Conservation (phyloP, 2,329 filamentous ascomycete genomes). For the Fusarium oxysporum region DNA sequence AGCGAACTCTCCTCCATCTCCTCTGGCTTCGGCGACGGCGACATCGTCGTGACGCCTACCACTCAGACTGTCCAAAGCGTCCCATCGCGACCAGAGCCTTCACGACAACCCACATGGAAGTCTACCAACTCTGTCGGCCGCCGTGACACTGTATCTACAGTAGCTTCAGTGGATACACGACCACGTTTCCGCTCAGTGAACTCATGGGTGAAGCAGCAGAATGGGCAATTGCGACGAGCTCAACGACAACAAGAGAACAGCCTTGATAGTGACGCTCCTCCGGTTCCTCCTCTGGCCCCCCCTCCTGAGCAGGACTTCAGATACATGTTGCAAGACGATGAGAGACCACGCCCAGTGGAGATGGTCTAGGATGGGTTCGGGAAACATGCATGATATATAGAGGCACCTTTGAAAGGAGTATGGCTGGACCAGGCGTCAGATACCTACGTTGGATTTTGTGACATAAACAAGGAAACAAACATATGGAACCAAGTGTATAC, state of each 20-base stretch:
- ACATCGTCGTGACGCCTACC: constrained; percentile 61
- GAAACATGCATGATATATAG: constrained; percentile 6
- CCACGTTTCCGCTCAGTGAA: constrained; percentile 68
- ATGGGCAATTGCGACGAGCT: constrained; percentile 62
- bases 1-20: constrained; percentile 71
- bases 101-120: constrained; percentile 30
- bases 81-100: constrained; percentile 28
- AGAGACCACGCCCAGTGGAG: constrained; percentile 59
- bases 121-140: constrained; percentile 36
- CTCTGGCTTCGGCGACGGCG: constrained; percentile 72
- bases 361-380: constrained; percentile 16
- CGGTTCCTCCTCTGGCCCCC: constrained; percentile 54
- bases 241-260: constrained; percentile 50
- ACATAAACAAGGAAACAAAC: constrained; percentile 23
- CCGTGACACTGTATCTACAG: constrained; percentile 65
- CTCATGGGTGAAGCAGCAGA: constrained; percentile 75
- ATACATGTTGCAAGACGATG: constrained; percentile 64
- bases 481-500: constrained; percentile 28
- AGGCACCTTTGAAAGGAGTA: constrained; percentile 24
- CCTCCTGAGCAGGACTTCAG: constrained; percentile 60
- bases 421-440: constrained; percentile 3
- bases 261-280: constrained; percentile 50
- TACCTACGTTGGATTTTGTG: constrained; percentile 15
- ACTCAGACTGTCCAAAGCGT: constrained; percentile 31
- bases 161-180: constrained; percentile 64